Evolutionary conservation across 2,329 filamentous ascomycete species (phyloP), one percentile per base, ranked within the genome.

Genomic region (Aspergillus calidoustus): DNA sequence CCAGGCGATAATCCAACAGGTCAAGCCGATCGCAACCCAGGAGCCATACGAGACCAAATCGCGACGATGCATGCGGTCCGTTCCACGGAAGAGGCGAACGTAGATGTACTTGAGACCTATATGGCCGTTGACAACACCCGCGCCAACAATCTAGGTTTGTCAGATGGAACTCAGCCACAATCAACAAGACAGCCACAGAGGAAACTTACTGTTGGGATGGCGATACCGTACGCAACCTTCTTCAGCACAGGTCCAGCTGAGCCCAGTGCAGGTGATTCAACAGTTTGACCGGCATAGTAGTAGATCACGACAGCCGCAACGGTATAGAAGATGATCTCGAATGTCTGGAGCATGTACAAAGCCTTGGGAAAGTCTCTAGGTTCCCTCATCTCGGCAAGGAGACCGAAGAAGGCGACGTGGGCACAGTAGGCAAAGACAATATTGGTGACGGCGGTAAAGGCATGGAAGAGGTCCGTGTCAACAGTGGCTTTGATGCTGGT

Each of bases 221-320:
- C 88, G 60, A 90, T 78, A n/a, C 86, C 87, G 76, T 86, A 91
- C 11, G 88, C 87, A 9, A 88, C 77, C 69, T 89, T 89, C 25
- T 82, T 80, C 51, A 90, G 74, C 0, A 81, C 70, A 4, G 70
- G 70, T 1, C 81, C 80, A 6, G 87, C 84, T 0, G 87, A 89
- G 25, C 86, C 84, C 1, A 91, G 81, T 0, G 89, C 88, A 0
- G 89, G 89, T 2, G 84, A 86, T 1, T 81, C 79, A 3, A 91
- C 87, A 9, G 80, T 72, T 0, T 79, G 75, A 0, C 89, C 89
- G 4, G 84, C 85, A 69, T 83, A 91, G 63, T 84, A 79, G 75
- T 91, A 91, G 67, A 90, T 86, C 44, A 91, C 82, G 15, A 85
- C 82, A 15, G 87, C 88, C 0, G 87, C 86, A 25, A 88, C 69